Evolutionary conservation across 768 basidiomycete species (phyloP).

Genomic region (Albatrellus ellisii): DNA sequence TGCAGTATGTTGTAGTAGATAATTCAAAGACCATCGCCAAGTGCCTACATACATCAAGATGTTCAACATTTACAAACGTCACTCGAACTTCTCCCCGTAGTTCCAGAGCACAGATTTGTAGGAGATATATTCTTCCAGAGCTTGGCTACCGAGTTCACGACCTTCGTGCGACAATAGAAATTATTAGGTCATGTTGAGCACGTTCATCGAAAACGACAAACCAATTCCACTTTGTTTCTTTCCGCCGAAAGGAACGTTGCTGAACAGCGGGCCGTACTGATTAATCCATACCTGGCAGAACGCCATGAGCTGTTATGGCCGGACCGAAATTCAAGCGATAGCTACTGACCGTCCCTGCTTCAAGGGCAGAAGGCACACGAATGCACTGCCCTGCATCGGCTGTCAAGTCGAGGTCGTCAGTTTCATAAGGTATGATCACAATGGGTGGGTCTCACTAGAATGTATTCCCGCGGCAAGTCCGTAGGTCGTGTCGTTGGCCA

Average conservation of each 20-base stretch:
- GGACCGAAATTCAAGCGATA: not conserved
- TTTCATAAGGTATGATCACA: not conserved
- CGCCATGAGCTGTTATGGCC: not conserved
- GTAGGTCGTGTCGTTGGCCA: conserved; percentile 84
- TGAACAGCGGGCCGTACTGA: conserved; percentile 71
- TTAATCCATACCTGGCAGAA: conserved; percentile 74
- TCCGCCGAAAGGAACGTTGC: conserved; percentile 91
- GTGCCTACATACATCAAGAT: too few species aligned
- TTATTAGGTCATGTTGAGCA: not conserved
- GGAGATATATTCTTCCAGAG: conserved; percentile 73
- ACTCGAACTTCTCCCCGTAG: conserved; percentile 66
- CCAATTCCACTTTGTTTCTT: conserved; percentile 89
- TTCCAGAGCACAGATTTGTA: conserved; percentile 83
- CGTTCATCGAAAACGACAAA: conserved; percentile 19
- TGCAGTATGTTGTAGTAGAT: too few species aligned
- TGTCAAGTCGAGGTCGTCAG: conserved; percentile 14
- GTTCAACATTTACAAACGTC: conserved; percentile 52
- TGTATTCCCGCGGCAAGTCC: conserved; percentile 89
- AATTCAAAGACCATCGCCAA: too few species aligned
- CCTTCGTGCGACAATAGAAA: conserved; percentile 28
- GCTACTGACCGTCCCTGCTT: conserved; percentile 71
- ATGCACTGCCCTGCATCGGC: conserved; percentile 83
- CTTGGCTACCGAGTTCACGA: conserved; percentile 78
- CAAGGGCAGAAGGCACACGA: conserved; percentile 72
- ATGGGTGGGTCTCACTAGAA: conserved; percentile 41